A percentile compares a stretch with the other conserved stretches of the same genome.
These are phyloP conservation scores for Schizosaccharomyces osmophilus DNA, from an alignment of 805 yeast species.

Conservation along the genomic window DNA sequence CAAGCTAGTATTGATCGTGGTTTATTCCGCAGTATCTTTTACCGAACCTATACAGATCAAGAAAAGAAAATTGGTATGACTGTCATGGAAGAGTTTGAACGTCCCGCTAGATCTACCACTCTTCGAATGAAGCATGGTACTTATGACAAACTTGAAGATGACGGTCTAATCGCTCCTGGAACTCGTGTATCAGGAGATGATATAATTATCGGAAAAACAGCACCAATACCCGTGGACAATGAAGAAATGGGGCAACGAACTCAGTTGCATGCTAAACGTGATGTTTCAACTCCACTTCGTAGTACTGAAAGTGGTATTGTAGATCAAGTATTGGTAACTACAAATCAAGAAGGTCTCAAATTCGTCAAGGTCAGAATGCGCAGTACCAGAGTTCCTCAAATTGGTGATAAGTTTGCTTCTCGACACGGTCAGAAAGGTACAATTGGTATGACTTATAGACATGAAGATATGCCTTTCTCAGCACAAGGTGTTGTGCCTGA, in stretches of 20 bases:
- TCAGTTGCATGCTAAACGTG: slow-evolving; percentile 92
- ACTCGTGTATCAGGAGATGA: slow-evolving; percentile 97
- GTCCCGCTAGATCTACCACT: slow-evolving; percentile 85
- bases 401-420: slow-evolving; percentile 97
- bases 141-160: slow-evolving; percentile 92
- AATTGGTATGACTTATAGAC: slow-evolving; percentile 93
- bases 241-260: slow-evolving; percentile 98
- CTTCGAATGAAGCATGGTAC: slow-evolving; percentile 92
- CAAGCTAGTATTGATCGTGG: slow-evolving; percentile 95
- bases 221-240: slow-evolving; percentile 96
- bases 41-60: slow-evolving; percentile 94
- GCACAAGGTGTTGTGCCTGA: slow-evolving; percentile 93
- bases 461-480: slow-evolving; percentile 97
- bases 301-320: slow-evolving; percentile 95
- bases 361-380: slow-evolving; percentile 97
- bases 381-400: slow-evolving; percentile 94
- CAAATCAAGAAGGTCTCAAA: slow-evolving; percentile 93
- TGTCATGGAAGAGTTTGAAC: slow-evolving; percentile 90
- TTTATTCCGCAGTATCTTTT: slow-evolving; percentile 79
- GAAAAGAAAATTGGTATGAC: slow-evolving; percentile 97
- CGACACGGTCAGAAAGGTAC: slow-evolving; percentile 99
- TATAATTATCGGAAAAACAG: slow-evolving; percentile 92
- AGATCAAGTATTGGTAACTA: slow-evolving; percentile 87
- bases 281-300: slow-evolving; percentile 92
- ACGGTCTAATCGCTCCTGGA: slow-evolving; percentile 94